Conservation (phyloP, 1,284 basidiomycete species). For the Xerocomus amazonicus region DNA sequence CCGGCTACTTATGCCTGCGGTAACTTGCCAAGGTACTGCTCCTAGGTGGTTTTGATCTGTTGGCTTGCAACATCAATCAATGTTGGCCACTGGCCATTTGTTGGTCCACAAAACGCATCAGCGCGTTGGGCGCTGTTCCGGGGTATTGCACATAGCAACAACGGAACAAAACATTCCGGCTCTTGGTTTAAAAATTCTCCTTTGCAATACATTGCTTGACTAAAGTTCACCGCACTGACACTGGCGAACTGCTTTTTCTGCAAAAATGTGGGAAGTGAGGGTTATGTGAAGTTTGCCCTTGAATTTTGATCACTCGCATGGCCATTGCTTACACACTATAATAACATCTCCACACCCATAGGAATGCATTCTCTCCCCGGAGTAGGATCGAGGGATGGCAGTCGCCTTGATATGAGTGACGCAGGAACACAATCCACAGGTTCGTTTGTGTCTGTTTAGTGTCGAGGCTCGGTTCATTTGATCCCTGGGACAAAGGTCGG, state of each 20-base stretch:
- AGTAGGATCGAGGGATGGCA: background rate
- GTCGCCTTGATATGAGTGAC: background rate
- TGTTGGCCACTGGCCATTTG: too few species aligned
- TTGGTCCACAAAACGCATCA: background rate
- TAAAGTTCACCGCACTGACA: background rate
- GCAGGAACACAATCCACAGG: too few species aligned
- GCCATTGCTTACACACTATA: background rate
- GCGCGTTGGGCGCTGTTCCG: background rate
- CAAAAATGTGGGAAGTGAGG: background rate
- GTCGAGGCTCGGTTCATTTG: background rate
- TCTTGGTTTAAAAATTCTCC: background rate
- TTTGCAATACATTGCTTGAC: background rate
- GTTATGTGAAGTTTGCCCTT: background rate
- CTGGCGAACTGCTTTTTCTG: background rate
- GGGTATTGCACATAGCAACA: background rate
- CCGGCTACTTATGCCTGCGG: too few species aligned
- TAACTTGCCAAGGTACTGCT: background rate
- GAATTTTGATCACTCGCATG: background rate
- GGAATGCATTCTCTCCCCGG: background rate
- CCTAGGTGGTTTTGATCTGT: background rate
- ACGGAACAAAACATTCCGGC: background rate
- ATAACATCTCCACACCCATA: background rate
- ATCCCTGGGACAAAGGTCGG: background rate
- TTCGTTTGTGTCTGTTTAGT: too few species aligned
- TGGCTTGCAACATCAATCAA: background rate